Evolutionary conservation across 2,329 filamentous ascomycete species (phyloP), one percentile per base, ranked within the genome.

Genomic region (Nemania sp.): DNA sequence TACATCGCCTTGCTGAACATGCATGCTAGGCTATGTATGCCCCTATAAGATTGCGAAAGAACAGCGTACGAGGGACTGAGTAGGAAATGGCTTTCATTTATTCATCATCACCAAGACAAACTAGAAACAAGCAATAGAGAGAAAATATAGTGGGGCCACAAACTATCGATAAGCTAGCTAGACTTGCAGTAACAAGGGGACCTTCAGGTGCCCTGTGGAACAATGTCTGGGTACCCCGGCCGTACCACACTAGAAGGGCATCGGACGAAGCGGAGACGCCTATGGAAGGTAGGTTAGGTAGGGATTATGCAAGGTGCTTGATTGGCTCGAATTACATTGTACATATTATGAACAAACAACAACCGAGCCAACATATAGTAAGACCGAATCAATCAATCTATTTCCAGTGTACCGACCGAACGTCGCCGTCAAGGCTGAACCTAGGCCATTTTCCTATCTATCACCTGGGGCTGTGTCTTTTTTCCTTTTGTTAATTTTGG

Each of bases 1-100:
- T 67, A 97, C 92, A 52, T 91, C 87, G 70, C 93, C 93, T 72
- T 93, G 90, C 75, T 93, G 93, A 79, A 94, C 88, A 84, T 94
- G 93, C 93, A 95, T 95, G 68, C 72, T 70, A 71, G 54, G 43
- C 41, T 38, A 29, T 49, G 53, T n/a, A n/a, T n/a, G n/a, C n/a
- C n/a, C n/a, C 53, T 35, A 3, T 35, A 7, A 35, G 32, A 41
- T 55, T 38, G 64, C 38, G 53, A 59, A 57, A 56, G 45, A 7
- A 32, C 52, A 51, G 41, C 20, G 52, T 32, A 29, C 10, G 41
- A n/a, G 11, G n/a, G 27, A 51, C 18, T 18, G 27, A 15, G 41
- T 10, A 49, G 11, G 38, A 41, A 15, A 18, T 13, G 38, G 11
- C 38, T 13, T 22, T 3, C 32, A n/a, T 61, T 41, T 32, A 43